phyloP scores from a whole-genome alignment of 2,329 filamentous ascomycete genomes.

The Phialophora macrospora region DNA sequence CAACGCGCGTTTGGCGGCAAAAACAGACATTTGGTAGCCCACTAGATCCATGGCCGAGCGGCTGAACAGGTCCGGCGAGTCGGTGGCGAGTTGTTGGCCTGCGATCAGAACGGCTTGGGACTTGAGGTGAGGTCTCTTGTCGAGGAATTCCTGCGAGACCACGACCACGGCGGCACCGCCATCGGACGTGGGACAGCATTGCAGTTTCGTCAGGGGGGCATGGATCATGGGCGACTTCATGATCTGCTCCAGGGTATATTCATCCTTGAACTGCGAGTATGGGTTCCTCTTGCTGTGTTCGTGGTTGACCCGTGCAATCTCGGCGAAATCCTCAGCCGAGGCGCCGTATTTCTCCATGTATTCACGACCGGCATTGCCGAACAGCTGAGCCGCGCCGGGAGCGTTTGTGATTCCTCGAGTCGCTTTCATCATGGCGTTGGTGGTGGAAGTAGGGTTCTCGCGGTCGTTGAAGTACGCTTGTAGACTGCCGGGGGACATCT shows the following conservation, averaged over 20 bases:
- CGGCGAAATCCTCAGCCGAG: slow-evolving; percentile 82
- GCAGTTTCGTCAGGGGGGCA: slow-evolving; percentile 91
- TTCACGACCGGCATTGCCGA: slow-evolving; percentile 90
- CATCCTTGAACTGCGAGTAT: slow-evolving; percentile 95
- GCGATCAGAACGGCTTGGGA: slow-evolving; percentile 85
- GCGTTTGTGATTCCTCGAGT: slow-evolving; percentile 81
- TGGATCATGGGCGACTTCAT: slow-evolving; percentile 76
- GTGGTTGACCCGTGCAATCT: slow-evolving; percentile 93
- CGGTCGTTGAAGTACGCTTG: slow-evolving; percentile 85
- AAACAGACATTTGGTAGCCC: slow-evolving; percentile 81
- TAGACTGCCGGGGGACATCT: slow-evolving; percentile 93
- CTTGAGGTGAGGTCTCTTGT: slow-evolving; percentile 79
- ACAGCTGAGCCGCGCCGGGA: slow-evolving; percentile 87
- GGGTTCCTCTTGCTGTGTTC: slow-evolving; percentile 89
- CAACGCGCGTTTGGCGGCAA: slow-evolving; percentile 72
- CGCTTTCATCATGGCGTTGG: slow-evolving; percentile 76
- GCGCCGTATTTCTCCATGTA: slow-evolving; percentile 97
- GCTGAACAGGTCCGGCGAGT: slow-evolving; percentile 78
- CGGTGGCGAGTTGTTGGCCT: slow-evolving; percentile 85
- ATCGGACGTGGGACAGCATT: slow-evolving; percentile 96
- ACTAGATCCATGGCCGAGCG: slow-evolving; percentile 82
- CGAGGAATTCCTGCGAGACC: slow-evolving; percentile 86
- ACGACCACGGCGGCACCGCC: slow-evolving; percentile 87
- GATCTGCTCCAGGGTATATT: slow-evolving; percentile 86
- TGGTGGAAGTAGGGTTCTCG: slow-evolving; percentile 75